Conservation (phyloP, 2,329 filamentous ascomycete genomes). For the Trichoderma aggressivum region DNA sequence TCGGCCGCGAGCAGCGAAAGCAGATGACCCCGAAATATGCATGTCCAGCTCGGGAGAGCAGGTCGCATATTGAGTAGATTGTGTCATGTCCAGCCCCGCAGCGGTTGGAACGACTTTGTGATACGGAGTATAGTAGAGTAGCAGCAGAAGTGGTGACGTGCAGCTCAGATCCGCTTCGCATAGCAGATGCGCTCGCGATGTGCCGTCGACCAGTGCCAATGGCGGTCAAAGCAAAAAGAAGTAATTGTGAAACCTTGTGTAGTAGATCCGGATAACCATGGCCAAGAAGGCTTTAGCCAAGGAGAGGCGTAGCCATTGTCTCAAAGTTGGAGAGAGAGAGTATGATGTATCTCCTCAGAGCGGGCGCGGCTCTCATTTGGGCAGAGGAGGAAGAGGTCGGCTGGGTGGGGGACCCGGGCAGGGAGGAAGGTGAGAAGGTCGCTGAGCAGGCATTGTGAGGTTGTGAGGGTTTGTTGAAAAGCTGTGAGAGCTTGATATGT, state of each 20-base stretch:
- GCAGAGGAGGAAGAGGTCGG: constrained; percentile 62
- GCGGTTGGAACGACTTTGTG: background rate
- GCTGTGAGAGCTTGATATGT: constrained; percentile 11
- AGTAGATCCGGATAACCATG: constrained; percentile 9
- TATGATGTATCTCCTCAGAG: background rate
- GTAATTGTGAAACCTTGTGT: background rate
- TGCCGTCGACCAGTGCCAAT: background rate
- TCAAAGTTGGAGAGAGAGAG: background rate
- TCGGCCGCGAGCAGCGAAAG: constrained; percentile 5
- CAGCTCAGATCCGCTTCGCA: constrained; percentile 18
- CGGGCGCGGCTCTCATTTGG: constrained; percentile 49
- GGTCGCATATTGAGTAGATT: constrained; percentile 1
- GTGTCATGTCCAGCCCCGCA: constrained; percentile 20
- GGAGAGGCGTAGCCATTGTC: constrained; percentile 26
- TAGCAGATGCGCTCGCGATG: constrained; percentile 6
- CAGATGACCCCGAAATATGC: constrained; percentile 22
- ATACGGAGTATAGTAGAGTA: background rate
- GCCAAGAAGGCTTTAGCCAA: background rate
- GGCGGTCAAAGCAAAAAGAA: background rate
- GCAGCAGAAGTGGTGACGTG: constrained; percentile 17
- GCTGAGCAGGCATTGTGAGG: constrained; percentile 53
- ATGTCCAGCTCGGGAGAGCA: constrained; percentile 15
- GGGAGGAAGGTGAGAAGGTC: constrained; percentile 63
- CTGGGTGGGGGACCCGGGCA: constrained; percentile 64
- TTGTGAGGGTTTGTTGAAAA: constrained; percentile 18